A percentile compares a stretch with the other conserved stretches of the same genome.
Conservation (phyloP, 768 basidiomycete species). For the Tricholoma sp. region DNA sequence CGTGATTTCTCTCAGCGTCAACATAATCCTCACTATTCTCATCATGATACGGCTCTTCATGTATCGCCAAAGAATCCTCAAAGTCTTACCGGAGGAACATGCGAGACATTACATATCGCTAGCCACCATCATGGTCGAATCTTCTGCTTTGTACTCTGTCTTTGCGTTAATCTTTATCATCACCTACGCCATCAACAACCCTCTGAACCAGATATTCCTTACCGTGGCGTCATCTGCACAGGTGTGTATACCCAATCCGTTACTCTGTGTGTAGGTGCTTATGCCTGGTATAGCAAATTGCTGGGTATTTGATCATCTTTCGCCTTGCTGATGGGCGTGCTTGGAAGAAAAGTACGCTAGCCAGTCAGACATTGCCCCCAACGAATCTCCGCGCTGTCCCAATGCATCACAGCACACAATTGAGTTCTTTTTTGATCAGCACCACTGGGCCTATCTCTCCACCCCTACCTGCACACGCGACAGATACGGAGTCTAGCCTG, state of each 20-base stretch:
- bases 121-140: slow-evolving; percentile 30
- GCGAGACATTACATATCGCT: slow-evolving; percentile 28
- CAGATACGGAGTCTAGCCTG: neutral
- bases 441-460: neutral
- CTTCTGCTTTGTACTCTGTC: slow-evolving; percentile 30
- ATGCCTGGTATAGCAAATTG: slow-evolving; percentile 31
- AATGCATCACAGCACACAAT: neutral
- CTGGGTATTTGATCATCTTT: slow-evolving; percentile 43
- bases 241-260: slow-evolving; percentile 13
- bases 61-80: slow-evolving; percentile 21
- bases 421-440: slow-evolving; percentile 2
- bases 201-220: slow-evolving; percentile 28
- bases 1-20: slow-evolving; percentile 25
- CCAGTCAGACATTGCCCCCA: slow-evolving; percentile 12
- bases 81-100: slow-evolving; percentile 22
- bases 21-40: slow-evolving; percentile 27
- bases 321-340: slow-evolving; percentile 43
- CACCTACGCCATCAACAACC: slow-evolving; percentile 26
- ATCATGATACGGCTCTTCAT: slow-evolving; percentile 24
- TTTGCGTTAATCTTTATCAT: slow-evolving; percentile 27
- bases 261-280: neutral
- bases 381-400: slow-evolving; percentile 6
- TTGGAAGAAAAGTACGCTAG: slow-evolving; percentile 29
- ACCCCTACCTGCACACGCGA: neutral
- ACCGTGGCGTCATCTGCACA: slow-evolving; percentile 22